phyloP scores from a whole-genome alignment of 371 early-diverging fungal species.

The Actinomortierella wolfii region DNA sequence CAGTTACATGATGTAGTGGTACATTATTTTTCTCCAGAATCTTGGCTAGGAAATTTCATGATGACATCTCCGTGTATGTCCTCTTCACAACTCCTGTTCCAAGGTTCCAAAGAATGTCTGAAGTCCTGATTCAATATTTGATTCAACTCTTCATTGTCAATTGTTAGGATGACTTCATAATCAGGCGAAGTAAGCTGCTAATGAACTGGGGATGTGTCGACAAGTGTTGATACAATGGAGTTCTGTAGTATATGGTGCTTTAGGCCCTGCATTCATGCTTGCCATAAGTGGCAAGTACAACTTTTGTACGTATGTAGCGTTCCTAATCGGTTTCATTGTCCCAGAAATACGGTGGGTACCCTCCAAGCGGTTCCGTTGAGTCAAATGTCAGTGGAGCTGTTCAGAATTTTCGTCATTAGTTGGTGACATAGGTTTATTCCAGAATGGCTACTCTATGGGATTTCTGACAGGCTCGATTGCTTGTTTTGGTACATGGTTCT shows the following conservation, averaged over 20 bases:
- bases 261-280: constrained; percentile 53
- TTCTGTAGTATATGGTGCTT: constrained; percentile 65
- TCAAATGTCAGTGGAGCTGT: constrained; percentile 3
- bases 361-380: constrained; percentile 45
- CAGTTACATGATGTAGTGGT: constrained; percentile 51
- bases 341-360: constrained; percentile 52
- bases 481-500: too few species aligned
- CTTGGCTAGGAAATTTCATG: constrained; percentile 63
- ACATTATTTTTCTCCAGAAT: constrained; percentile 45
- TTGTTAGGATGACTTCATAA: constrained; percentile 6
- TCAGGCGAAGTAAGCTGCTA: too few species aligned
- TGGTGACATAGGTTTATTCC: constrained; percentile 47
- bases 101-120: constrained; percentile 46
- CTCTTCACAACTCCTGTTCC: constrained; percentile 42
- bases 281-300: constrained; percentile 46
- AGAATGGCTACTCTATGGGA: constrained; percentile 47
- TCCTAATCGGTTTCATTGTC: constrained; percentile 48
- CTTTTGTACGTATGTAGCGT: constrained; percentile 44
- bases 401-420: constrained; percentile 52
- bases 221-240: too few species aligned
- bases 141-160: constrained; percentile 19
- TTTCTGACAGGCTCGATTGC: constrained; percentile 49
- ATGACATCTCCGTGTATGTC: constrained; percentile 56
- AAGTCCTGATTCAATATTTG: constrained; percentile 20
- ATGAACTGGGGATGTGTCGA: constrained; percentile 57